These are phyloP conservation scores for Stipa capillata DNA, from an alignment of 176 grass and related monocot species.

Conservation along the genomic window DNA sequence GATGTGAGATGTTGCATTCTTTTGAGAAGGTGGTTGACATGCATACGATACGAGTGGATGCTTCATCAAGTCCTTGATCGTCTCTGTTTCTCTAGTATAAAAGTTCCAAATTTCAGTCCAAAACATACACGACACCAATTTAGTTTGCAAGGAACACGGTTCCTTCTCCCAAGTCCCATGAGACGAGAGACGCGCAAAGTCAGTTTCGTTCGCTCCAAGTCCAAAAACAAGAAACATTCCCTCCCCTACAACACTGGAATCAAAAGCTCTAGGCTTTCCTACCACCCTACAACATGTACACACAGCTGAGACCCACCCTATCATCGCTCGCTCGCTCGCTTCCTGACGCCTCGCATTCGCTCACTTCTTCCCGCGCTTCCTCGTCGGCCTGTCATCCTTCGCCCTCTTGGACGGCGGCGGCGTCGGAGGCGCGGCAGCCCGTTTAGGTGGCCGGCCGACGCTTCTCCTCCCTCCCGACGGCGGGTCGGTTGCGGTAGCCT, in stretches of 20 bases:
- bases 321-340: not conserved
- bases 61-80: not conserved
- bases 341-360: slow-evolving; percentile 11
- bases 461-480: slow-evolving; percentile 29
- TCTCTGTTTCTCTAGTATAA: not conserved
- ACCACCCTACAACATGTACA: slow-evolving; percentile 35
- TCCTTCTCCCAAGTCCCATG: not conserved
- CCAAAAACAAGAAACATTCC: not conserved
- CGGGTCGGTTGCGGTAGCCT: not conserved
- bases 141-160: slow-evolving; percentile 1
- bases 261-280: slow-evolving; percentile 14
- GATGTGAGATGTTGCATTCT: not conserved
- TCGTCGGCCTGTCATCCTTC: slow-evolving; percentile 40
- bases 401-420: slow-evolving; percentile 53
- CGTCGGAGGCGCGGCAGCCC: slow-evolving; percentile 11
- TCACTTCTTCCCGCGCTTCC: slow-evolving; percentile 50
- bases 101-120: not conserved
- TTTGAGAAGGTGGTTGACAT: not conserved
- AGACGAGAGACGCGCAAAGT: not conserved
- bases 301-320: too few species aligned
- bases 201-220: slow-evolving; percentile 2
- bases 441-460: slow-evolving; percentile 60
- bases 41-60: not conserved
- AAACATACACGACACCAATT: slow-evolving; percentile 21
- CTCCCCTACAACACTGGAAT: slow-evolving; percentile 31